Base-by-base conservation (phyloP, 1,284 basidiomycete species). In the Pseudozyma hubeiensis region DNA sequence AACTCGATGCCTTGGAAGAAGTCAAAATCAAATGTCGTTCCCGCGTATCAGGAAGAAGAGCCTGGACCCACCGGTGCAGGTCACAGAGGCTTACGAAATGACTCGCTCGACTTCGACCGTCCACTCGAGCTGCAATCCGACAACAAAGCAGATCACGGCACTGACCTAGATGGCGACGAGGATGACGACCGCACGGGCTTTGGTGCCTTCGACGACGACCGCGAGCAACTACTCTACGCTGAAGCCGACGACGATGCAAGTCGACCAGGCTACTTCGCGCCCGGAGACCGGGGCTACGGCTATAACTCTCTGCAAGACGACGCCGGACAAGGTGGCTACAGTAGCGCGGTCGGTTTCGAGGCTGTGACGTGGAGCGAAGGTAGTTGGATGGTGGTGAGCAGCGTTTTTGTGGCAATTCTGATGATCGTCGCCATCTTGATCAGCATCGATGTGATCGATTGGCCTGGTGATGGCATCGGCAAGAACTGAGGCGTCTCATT, bases 401-500 rank as follows among this genome's bases (percentile, higher is more conserved):
- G 59, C 13, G 14, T 49, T 0, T 14, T 70, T 7, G 75, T 74
- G 4, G 53, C 19, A 1, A 43, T 60, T 5, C 45, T 77, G n/a
- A 53, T 69, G 11, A 9, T 51, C 4, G 75, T 77, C 9, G 75
- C 75, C 24, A 63, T 77, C 39, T 31, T 77, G 58, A 77, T 77
- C 59, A 77, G 75, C 47, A 30, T 69, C 10, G 75, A 77, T 37
- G 66, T 77, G 29, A 77, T 77, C 14, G 75, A 77, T 33, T 77
- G 75, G 75, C 75, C 75, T 6, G 75, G 75, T 35, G 75, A 77
- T 33, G 75, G 75, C 0, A 57, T 77, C 14, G 75, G 75, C 16
- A 56, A 56, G 47, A 58, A 58, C 17, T 69, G 39, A 55, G 10
- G 3, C 31, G 7, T 9, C 2, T 17, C 4, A 14, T 41, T 7